Percentiles rank a stretch among this genome's conserved stretches.
Evolutionary conservation across 176 grass and related monocot genomes (phyloP).

Genomic region (Stipa capillata): DNA sequence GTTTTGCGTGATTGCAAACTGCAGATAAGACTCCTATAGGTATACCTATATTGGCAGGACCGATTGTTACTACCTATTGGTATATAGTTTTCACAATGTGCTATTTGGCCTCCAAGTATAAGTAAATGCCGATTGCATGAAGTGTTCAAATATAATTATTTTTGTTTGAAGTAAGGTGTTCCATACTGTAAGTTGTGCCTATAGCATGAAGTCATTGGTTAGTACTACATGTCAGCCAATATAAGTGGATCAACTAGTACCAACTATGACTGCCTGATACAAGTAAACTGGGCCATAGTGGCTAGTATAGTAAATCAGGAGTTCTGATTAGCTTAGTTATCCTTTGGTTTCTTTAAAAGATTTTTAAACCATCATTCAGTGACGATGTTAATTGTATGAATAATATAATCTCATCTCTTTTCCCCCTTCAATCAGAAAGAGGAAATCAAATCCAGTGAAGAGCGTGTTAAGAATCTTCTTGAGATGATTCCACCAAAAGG

Average conservation of each 20-base stretch:
- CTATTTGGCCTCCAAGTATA: neutral
- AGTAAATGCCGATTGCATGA: neutral
- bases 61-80: neutral
- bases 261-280: neutral
- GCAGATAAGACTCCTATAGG: neutral
- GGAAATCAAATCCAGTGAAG: constrained; percentile 92
- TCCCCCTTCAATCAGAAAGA: constrained; percentile 57
- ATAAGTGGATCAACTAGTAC: neutral
- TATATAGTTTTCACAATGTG: neutral
- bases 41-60: neutral
- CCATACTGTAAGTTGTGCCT: neutral
- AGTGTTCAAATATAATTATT: neutral
- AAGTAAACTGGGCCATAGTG: neutral
- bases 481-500: constrained; percentile 92
- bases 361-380: neutral
- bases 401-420: neutral
- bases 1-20: neutral
- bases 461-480: constrained; percentile 86
- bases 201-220: neutral
- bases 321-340: neutral
- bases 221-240: neutral
- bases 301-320: neutral
- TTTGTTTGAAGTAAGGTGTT: neutral
- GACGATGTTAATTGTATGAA: neutral
- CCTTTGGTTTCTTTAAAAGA: neutral